Base-by-base conservation (phyloP, 768 basidiomycete species). In the Trametes cinnabarina region DNA sequence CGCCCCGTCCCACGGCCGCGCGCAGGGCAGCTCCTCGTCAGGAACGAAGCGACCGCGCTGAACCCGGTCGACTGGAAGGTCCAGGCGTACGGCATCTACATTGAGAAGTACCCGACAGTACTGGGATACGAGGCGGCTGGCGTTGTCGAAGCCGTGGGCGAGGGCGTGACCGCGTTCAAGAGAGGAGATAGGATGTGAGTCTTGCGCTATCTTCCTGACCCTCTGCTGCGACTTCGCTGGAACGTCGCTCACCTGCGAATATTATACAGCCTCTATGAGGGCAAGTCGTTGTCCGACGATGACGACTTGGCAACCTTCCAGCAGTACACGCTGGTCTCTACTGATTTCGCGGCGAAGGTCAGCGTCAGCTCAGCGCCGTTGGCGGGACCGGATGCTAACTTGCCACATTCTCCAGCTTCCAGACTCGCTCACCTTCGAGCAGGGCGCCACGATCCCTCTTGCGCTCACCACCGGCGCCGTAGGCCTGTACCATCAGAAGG, bases 1-100 rank as follows among this genome's bases (percentile, higher is more conserved):
- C 30, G 30, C 12, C 30, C 30, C 10, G 62, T 72, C 43, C 71
- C 72, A 11, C 68, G 61, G 39, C 78, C 79, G 0, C 71, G 73
- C 1, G 63, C 66, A 2, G 73, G 73, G 7, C 71, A 82, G 55
- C 48, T 81, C 12, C 69, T 82, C 52, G 69, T 82, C 54, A 74
- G 76, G 57, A 53, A 79, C 46, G 62, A 73, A 35, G 62, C 76
- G 0, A 65, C 69, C 4, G 77, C 71, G 3, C 71, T 83, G 9
- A 82, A 83, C 63, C 82, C 82, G 22, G 50, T 59, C n/a, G 63
- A 64, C 43, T 64, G 63, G 63, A 57, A 56, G 42, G 57, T 64
- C 26, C 9, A 65, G 63, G 59, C 62, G 52, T 60, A 63, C 54
- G 60, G 60, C 46, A 17, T 63, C 17, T 57, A 66, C 54, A 47